Base-by-base conservation (phyloP, 108 stramenopile species). In the Chaetoceros muelleri region DNA sequence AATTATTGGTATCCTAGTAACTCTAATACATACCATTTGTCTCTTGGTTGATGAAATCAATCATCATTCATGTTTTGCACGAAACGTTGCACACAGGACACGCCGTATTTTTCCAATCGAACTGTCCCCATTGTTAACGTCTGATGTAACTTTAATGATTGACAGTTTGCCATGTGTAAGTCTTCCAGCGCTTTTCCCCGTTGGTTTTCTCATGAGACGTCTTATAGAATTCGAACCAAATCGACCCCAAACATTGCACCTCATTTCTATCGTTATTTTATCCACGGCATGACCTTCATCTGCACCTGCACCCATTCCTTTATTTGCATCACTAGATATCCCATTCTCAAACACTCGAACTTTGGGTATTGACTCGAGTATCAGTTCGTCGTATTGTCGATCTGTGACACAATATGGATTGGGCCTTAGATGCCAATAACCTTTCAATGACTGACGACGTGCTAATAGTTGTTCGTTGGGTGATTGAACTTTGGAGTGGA, bases 341-440 rank as follows among this genome's bases (percentile, higher is more conserved):
- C 5, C 34, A 40, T 40, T 40, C 34, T 40, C 8, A 40, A 13
- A 13, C 13, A 40, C 13, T 40, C 34, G 34, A 40, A 40, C 34
- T 40, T 40, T 40, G 5, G 79, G 71, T 61, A 79, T 68, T 22
- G 83, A 77, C 51, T 66, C 48, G 26, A 88, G 69, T 20, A 58
- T 62, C 23, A 88, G 44, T 55, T 78, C 64, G 58, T 88, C 87
- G 29, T 76, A 88, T 21, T 70, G 76, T 2, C 87, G 69, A 69
- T 88, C 87, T n/a, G 87, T 88, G 28, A 80, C 65, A 50, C 87
- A 88, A 49, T 88, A 88, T 1, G 87, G 87, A 69, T 88, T 88
- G 26, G 71, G 54, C 19, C 63, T 56, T 23, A 84, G 54, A 20
- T 65, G 66, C 87, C 87, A 88, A 66, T 67, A 54, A 5, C 87